phyloP scores from a whole-genome alignment of 2,329 filamentous ascomycete species.

The Cytospora leucostoma region DNA sequence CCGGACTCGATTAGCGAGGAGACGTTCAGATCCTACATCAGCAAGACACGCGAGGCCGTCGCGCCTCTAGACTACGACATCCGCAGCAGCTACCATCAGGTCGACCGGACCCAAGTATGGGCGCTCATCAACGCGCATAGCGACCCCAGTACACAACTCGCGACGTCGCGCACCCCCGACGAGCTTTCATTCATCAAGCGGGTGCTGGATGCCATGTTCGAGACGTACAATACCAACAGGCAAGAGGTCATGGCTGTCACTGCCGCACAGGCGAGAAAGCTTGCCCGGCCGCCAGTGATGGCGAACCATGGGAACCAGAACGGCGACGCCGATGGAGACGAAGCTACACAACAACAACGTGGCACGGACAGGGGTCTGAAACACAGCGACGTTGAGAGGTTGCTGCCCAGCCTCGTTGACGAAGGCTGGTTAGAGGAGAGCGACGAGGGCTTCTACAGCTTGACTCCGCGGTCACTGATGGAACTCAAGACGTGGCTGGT shows the following conservation, averaged over 20 bases:
- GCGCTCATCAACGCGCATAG: slow-evolving; percentile 86
- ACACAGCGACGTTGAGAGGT: slow-evolving; percentile 73
- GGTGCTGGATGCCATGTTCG: slow-evolving; percentile 88
- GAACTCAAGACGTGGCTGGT: slow-evolving; percentile 83
- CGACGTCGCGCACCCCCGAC: slow-evolving; percentile 76
- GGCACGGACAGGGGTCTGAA: slow-evolving; percentile 62
- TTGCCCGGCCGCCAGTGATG: slow-evolving; percentile 55
- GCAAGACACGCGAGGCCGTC: slow-evolving; percentile 69
- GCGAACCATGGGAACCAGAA: slow-evolving; percentile 36
- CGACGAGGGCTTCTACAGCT: slow-evolving; percentile 67
- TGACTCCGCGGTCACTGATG: slow-evolving; percentile 77
- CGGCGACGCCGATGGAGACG: slow-evolving; percentile 37
- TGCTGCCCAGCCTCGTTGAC: slow-evolving; percentile 69
- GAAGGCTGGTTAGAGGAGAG: slow-evolving; percentile 87
- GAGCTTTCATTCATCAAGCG: slow-evolving; percentile 90
- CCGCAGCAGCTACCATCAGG: slow-evolving; percentile 71
- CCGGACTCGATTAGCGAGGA: slow-evolving; percentile 67
- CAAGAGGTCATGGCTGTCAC: slow-evolving; percentile 83
- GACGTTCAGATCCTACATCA: slow-evolving; percentile 69
- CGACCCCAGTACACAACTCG: slow-evolving; percentile 82
- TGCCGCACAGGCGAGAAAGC: slow-evolving; percentile 74
- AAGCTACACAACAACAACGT: slow-evolving; percentile 37
- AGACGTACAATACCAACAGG: slow-evolving; percentile 77
- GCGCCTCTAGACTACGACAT: slow-evolving; percentile 88
- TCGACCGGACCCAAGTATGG: slow-evolving; percentile 66